These are phyloP conservation scores for Fusarium virguliforme DNA, from an alignment of 2,329 filamentous ascomycete species.

Conservation along the genomic window DNA sequence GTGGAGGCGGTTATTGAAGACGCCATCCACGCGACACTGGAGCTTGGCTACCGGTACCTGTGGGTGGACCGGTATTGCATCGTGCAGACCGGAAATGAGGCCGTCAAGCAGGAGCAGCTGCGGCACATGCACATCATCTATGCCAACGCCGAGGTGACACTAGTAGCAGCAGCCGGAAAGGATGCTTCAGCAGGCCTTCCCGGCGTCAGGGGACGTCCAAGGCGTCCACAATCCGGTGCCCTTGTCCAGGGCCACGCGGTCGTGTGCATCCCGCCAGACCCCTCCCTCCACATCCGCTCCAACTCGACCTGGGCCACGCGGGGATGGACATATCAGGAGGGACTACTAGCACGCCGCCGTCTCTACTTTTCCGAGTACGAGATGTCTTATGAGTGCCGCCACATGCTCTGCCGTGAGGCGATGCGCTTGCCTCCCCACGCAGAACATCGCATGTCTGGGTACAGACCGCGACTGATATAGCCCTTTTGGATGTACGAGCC, in stretches of 20 bases:
- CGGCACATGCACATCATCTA: neutral
- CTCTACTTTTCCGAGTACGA: neutral
- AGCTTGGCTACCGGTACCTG: neutral
- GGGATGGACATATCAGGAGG: conserved; percentile 2
- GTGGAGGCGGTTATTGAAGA: neutral
- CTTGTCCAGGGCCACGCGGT: neutral
- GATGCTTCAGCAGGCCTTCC: neutral
- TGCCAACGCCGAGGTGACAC: neutral
- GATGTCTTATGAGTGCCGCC: neutral
- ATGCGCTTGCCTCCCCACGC: neutral
- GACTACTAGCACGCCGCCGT: neutral
- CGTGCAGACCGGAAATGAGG: neutral
- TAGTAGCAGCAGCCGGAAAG: neutral
- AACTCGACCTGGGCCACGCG: neutral
- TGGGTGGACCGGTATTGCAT: conserved; percentile 4
- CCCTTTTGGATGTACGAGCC: neutral
- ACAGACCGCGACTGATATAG: neutral
- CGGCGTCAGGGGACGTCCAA: neutral
- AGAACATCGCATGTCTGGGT: neutral
- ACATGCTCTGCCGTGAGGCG: conserved; percentile 5
- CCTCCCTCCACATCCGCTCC: neutral
- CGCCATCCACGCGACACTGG: neutral
- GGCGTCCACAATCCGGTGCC: neutral
- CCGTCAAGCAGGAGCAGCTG: neutral
- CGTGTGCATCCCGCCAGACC: neutral